A percentile compares a stretch with the other conserved stretches of the same genome.
Conservation (phyloP, 1,139 yeast species). For the Geotrichum bryndzae region DNA sequence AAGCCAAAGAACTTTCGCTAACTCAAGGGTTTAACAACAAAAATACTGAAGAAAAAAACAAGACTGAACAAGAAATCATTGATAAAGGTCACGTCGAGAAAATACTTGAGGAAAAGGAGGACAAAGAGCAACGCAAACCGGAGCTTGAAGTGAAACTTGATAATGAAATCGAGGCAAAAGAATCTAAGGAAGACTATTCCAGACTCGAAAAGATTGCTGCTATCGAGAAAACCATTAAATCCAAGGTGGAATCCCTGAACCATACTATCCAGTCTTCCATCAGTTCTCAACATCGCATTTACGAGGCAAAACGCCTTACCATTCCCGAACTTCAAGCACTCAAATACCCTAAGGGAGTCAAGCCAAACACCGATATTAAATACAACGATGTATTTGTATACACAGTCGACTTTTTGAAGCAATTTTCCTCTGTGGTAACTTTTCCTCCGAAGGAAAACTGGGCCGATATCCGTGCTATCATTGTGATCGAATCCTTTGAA, state of each 20-base stretch:
- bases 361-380: conserved; percentile 40
- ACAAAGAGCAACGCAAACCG: background rate
- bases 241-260: background rate
- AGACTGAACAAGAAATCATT: too few relatives aligned
- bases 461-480: conserved; percentile 40
- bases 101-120: background rate
- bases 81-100: background rate
- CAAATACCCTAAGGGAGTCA: conserved; percentile 57
- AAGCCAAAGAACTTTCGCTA: too few relatives aligned
- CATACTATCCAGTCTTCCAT: conserved; percentile 1
- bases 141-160: background rate
- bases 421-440: conserved; percentile 58
- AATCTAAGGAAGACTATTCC: background rate
- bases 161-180: background rate
- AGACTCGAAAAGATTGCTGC: background rate
- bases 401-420: conserved; percentile 75
- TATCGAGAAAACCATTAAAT: background rate
- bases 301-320: conserved; percentile 37
- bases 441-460: conserved; percentile 62
- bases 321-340: conserved; percentile 53
- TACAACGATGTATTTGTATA: conserved; percentile 43
- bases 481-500: conserved; percentile 31
- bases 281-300: conserved; percentile 17
- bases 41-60: too few relatives aligned
- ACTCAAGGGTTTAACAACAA: too few relatives aligned